A percentile compares a stretch with the other conserved stretches of the same genome.
Evolutionary conservation across 495 filamentous ascomycete genomes (phyloP).

Genomic region (Lichenothelia convexa): DNA sequence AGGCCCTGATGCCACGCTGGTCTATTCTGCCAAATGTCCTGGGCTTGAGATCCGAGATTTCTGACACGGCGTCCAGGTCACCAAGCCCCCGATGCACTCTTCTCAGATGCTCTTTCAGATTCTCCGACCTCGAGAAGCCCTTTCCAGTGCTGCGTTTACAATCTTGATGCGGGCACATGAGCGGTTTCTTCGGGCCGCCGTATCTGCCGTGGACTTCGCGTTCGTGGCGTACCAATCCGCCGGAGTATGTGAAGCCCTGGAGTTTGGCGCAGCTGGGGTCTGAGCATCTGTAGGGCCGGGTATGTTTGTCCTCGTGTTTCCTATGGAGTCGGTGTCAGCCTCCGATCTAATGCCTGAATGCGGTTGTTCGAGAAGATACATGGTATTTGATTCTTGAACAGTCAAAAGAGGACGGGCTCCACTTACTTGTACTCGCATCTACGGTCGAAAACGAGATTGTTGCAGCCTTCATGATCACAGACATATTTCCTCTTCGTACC

Average conservation of each 20-base stretch:
- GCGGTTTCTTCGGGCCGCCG: slow-evolving; percentile 58
- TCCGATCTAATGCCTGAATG: no score
- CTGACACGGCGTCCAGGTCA: no score
- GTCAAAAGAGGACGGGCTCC: slow-evolving; percentile 6
- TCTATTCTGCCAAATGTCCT: no score
- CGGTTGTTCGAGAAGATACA: slow-evolving; percentile 1
- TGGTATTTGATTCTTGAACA: slow-evolving; percentile 1
- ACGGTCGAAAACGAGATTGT: slow-evolving; percentile 51
- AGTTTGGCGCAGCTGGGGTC: slow-evolving; percentile 68
- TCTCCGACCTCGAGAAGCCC: slow-evolving; percentile 74
- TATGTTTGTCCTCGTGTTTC: slow-evolving; percentile 96
- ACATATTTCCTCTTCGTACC: no score
- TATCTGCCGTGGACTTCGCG: slow-evolving; percentile 81
- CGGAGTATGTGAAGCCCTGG: slow-evolving; percentile 83
- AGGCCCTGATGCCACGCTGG: no score
- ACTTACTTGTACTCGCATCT: slow-evolving; percentile 89
- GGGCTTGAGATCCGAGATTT: no score
- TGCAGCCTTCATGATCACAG: no score
- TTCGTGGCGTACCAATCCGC: slow-evolving; percentile 72
- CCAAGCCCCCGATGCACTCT: slow-evolving; percentile 50
- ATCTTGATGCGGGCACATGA: slow-evolving; percentile 58
- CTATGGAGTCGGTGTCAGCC: no score
- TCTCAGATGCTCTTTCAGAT: slow-evolving; percentile 72
- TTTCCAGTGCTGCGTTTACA: slow-evolving; percentile 63
- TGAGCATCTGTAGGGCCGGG: slow-evolving; percentile 70